Conservation (phyloP, 2,329 filamentous ascomycete species). For the Colletotrichum gloeosporioides region DNA sequence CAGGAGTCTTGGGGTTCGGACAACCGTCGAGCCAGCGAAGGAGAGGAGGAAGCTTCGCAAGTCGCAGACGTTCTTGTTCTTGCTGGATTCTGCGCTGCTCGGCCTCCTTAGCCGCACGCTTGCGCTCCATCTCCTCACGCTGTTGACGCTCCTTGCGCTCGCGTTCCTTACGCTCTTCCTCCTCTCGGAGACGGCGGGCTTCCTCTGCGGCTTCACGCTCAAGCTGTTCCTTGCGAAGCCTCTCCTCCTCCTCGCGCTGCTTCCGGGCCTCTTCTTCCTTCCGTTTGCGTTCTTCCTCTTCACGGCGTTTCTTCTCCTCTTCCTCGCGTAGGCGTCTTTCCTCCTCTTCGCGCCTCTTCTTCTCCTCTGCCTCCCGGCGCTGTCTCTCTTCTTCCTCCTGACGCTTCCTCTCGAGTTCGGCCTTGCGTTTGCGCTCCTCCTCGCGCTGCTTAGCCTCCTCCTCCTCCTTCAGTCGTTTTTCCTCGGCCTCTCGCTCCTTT, state of each 20-base stretch:
- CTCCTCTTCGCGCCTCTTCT: constrained; percentile 32
- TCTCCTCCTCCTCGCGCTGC: constrained; percentile 52
- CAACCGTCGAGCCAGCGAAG: constrained; percentile 65
- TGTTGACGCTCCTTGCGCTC: constrained; percentile 51
- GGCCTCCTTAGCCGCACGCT: constrained; percentile 55
- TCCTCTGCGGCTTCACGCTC: constrained; percentile 54
- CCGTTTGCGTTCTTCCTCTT: constrained; percentile 43
- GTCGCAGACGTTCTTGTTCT: constrained; percentile 57
- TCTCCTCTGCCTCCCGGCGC: constrained; percentile 29
- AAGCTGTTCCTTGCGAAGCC: constrained; percentile 46
- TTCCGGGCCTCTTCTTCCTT: constrained; percentile 41
- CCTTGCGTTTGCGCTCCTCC: constrained; percentile 33
- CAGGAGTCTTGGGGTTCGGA: constrained; percentile 54
- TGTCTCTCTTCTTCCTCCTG: constrained; percentile 25
- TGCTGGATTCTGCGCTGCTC: constrained; percentile 56
- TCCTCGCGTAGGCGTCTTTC: constrained; percentile 38
- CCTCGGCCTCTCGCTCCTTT: constrained; percentile 41
- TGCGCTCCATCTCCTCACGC: constrained; percentile 52
- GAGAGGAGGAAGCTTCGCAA: constrained; percentile 64
- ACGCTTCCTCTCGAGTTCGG: constrained; percentile 27
- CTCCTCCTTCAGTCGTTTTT: constrained; percentile 35
- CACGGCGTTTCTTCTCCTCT: constrained; percentile 38
- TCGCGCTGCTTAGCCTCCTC: constrained; percentile 33
- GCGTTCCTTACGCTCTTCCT: constrained; percentile 55
- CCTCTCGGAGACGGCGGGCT: constrained; percentile 55